Base-by-base conservation (phyloP, 176 grass and related monocot genomes). In the Musa beccarii region DNA sequence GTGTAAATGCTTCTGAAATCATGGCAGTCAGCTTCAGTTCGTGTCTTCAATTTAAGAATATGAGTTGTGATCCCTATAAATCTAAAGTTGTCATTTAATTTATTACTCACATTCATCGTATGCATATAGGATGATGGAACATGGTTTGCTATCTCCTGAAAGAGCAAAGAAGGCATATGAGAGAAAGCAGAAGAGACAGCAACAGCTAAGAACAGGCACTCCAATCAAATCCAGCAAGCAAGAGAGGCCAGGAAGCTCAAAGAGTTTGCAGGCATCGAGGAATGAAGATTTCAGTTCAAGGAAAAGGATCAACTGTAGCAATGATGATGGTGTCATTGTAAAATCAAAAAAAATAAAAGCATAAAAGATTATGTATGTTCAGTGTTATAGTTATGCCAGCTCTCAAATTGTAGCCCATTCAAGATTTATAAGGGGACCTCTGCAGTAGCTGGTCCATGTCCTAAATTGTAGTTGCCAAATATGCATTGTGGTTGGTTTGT, bases 161-260 rank as follows among this genome's bases (percentile, higher is more conserved):
- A 93, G 77, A 77, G 86, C 94, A 43, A 98, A 83, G 81, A 93
- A 98, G 81, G 84, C 94, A 78, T 93, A 85, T n/a, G 94, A 98
- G 51, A 93, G 69, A 73, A 98, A 90, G 75, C 86, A 89, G 49
- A 98, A 82, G 59, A 82, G 83, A 54, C 88, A 81, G 73, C 85
- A 87, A 54, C 90, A 93, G 77, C 64, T 87, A 53, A 69, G 76
- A 80, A 78, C 51, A 26, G 88, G 88, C 51, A 89, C 51, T 15
- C 94, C 86, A 0, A 68, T 86, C 51, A 98, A 87, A 72, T n/a
- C 80, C 51, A 61, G 14, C 19, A 88, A 53, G 65, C 87, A 81
- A 49, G 81, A 85, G 13, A 96, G 56, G 79, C 79, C 85, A 21
- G 90, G 81, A 82, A 89, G 65, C 74, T 93, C 65, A 22, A 98